phyloP scores from a whole-genome alignment of 306 rosid species.

The Cicer judaicum region DNA sequence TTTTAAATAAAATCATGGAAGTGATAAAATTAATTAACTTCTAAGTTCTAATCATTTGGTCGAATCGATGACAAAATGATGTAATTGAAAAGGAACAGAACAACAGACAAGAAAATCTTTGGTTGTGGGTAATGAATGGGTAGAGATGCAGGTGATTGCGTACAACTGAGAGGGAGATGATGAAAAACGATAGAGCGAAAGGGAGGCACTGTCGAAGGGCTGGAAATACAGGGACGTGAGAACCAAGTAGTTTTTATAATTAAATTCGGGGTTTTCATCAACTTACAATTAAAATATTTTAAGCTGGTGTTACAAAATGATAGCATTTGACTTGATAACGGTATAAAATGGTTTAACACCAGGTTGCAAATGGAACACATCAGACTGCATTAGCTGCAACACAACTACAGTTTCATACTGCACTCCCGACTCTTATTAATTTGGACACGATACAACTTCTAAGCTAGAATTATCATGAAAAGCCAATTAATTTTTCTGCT shows the following conservation, averaged over 20 bases:
- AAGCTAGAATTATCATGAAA: conserved; percentile 21
- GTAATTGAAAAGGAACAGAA: not conserved
- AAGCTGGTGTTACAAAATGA: not conserved
- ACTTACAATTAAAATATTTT: not conserved
- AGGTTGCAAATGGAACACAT: not conserved
- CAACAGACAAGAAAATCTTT: not conserved
- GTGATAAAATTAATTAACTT: not conserved
- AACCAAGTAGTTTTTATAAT: not conserved
- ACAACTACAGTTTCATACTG: not conserved
- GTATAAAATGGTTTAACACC: not conserved
- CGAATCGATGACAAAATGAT: not conserved
- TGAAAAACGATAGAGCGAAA: not conserved
- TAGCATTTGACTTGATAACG: not conserved
- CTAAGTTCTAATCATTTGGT: not conserved
- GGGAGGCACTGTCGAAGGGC: not conserved
- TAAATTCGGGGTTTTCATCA: not conserved
- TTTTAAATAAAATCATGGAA: not conserved
- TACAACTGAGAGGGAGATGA: not conserved
- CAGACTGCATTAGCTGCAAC: not conserved
- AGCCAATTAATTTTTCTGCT: not conserved
- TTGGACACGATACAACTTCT: conserved; percentile 22
- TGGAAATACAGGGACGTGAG: not conserved
- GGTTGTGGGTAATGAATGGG: not conserved
- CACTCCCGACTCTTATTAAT: conserved; percentile 4
- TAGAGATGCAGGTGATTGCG: not conserved